Evolutionary conservation across 23 red algal genomes (phyloP).

Genomic region (Gracilaria domingensis): DNA sequence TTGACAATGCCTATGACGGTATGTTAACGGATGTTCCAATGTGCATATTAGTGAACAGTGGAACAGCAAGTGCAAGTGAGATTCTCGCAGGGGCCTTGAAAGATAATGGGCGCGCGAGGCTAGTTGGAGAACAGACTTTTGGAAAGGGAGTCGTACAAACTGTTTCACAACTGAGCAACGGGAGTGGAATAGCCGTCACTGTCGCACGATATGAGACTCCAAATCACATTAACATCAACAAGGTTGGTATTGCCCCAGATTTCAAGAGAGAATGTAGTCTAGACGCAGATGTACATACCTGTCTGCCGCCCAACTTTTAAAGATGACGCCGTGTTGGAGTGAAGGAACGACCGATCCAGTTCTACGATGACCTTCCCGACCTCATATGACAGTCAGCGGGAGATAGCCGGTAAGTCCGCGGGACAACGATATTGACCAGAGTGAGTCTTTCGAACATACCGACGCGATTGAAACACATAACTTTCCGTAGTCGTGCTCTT

Average conservation of each 20-base stretch:
- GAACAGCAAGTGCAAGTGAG: conserved; percentile 95
- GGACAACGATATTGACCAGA: no score
- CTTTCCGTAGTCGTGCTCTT: no score
- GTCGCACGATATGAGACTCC: conserved; percentile 95
- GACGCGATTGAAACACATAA: no score
- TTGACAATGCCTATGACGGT: conserved; percentile 45
- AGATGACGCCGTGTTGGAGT: neutral
- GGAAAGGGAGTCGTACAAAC: conserved; percentile 99
- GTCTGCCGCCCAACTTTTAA: conserved; percentile 46
- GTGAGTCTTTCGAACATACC: no score
- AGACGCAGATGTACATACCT: conserved; percentile 72
- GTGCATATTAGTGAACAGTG: conserved; percentile 86
- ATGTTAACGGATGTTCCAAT: conserved; percentile 48
- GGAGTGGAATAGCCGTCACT: conserved; percentile 92
- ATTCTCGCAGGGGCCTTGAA: conserved; percentile 93
- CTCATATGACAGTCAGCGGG: neutral
- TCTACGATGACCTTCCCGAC: neutral
- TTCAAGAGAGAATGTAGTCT: conserved; percentile 59
- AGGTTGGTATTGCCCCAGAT: conserved; percentile 86
- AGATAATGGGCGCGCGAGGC: conserved; percentile 76
- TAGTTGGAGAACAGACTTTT: conserved; percentile 91
- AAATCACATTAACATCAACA: conserved; percentile 91
- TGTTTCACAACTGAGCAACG: conserved; percentile 84
- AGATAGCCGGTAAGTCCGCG: neutral
- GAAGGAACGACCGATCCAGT: neutral